These are phyloP conservation scores for Phylloporus sp. DNA, from an alignment of 768 basidiomycete genomes.

Conservation along the genomic window DNA sequence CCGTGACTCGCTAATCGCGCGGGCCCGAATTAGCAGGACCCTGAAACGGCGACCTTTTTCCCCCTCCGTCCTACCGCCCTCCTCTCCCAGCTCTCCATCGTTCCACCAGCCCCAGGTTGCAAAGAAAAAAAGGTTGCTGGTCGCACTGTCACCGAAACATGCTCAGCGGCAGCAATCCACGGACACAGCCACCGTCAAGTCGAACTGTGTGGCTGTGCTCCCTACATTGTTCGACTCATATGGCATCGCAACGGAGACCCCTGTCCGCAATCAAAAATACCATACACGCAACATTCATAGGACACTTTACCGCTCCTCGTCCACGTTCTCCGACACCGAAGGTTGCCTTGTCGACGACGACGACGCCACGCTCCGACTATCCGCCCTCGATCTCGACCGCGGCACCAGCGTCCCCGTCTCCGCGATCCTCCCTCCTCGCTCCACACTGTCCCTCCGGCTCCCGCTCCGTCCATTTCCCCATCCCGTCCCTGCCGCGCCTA, in stretches of 20 bases:
- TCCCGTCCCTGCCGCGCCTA: background rate
- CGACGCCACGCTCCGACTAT: conserved; percentile 38
- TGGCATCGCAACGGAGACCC: background rate
- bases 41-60: background rate
- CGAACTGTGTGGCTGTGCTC: background rate
- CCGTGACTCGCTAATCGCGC: conserved; percentile 25
- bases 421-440: conserved; percentile 62
- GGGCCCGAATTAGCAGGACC: conserved; percentile 19
- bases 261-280: no score
- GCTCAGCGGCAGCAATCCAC: background rate
- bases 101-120: no score
- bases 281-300: background rate
- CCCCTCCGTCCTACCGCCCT: background rate
- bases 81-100: background rate
- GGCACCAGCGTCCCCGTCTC: conserved; percentile 58
- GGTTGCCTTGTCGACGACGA: conserved; percentile 23
- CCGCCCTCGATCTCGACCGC: conserved; percentile 39
- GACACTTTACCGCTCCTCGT: conserved; percentile 1
- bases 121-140: no score
- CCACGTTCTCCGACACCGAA: conserved; percentile 19
- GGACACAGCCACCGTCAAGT: background rate
- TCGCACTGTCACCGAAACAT: no score
- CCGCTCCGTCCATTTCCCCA: conserved; percentile 24
- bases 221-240: background rate
- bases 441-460: conserved; percentile 55